Evolutionary conservation across 768 basidiomycete species (phyloP), one percentile per base, ranked within the genome.

Genomic region (Leccinellum luteum): DNA sequence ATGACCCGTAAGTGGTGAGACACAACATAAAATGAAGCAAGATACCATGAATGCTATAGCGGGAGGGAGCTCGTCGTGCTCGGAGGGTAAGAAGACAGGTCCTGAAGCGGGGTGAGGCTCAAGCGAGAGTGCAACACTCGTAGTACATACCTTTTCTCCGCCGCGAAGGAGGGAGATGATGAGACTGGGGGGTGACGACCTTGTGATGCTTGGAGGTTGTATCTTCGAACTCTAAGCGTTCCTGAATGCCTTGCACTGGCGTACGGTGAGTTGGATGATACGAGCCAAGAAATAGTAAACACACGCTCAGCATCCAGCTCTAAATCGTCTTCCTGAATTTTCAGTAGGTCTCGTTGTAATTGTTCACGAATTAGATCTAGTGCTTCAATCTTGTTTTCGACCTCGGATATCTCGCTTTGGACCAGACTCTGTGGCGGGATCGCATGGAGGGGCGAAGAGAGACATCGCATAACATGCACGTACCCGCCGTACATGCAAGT

Each of bases 1-100:
- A n/a, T 52, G 44, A 58, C 64, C 10, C 65, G 60, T 57, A 28
- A 55, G 60, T 28, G 21, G 34, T n/a, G 30, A n/a, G 32, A 41
- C 31, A 51, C 53, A 41, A 52, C 10, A 50, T 6, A 5, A 49
- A 32, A 56, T 17, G 6, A 54, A 25, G 41, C 48, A 48, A 64
- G 65, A 63, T 74, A 92, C 93, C 95, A 99, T 98, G 75, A 99
- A 99, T 13, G 96, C 97, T 6, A 98, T 85, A 1, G 93, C 94
- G 8, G 87, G 84, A 9, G 97, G 97, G 30, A 99, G 79, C 53
- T 97, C 94, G 64, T 94, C 93, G 64, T 99, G 97, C 70, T 98
- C 97, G 17, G 94, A 97, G 4, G 97, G 97, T 48, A 99, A 72
- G 78, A 99, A 98, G 17, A 92, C 92, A 0, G 96, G 95, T 2